phyloP scores from a whole-genome alignment of 257 asterid genomes.

The Schizonepeta tenuifolia region DNA sequence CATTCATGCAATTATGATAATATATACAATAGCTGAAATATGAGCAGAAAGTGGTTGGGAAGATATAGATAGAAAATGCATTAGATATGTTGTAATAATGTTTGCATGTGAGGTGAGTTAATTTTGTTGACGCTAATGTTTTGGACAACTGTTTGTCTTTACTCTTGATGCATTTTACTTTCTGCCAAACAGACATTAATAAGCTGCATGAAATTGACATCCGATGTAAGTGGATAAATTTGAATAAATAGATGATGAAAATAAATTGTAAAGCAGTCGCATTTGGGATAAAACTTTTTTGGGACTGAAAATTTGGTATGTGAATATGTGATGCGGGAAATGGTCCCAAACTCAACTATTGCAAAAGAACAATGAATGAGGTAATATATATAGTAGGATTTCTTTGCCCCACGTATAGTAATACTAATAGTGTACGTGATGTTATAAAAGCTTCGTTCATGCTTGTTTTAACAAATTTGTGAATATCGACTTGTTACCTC shows the following conservation, averaged over 20 bases:
- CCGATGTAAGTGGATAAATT: background rate
- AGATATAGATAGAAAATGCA: conserved; percentile 33
- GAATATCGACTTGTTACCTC: no score
- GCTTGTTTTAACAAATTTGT: background rate
- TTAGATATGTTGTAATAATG: conserved; percentile 39
- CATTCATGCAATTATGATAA: conserved; percentile 15
- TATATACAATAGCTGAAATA: conserved; percentile 18
- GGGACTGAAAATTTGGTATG: background rate
- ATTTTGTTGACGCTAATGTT: conserved; percentile 34
- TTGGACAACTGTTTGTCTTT: conserved; percentile 34
- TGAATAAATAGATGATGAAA: background rate
- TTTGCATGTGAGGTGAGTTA: conserved; percentile 51
- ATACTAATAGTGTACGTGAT: no score
- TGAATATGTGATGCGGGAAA: conserved; percentile 7
- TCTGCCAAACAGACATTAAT: conserved; percentile 17
- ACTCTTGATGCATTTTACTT: conserved; percentile 4
- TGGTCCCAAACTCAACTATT: conserved; percentile 23
- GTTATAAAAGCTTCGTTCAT: background rate
- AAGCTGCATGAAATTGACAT: conserved; percentile 33
- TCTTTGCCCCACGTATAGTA: background rate
- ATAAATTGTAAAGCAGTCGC: background rate
- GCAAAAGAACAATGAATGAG: background rate
- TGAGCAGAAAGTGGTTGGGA: conserved; percentile 44
- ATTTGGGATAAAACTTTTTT: background rate
- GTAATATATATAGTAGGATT: background rate